A percentile compares a stretch with the other conserved stretches of the same genome.
Conservation (phyloP, 768 basidiomycete species). For the Calocybe gangraenosa region DNA sequence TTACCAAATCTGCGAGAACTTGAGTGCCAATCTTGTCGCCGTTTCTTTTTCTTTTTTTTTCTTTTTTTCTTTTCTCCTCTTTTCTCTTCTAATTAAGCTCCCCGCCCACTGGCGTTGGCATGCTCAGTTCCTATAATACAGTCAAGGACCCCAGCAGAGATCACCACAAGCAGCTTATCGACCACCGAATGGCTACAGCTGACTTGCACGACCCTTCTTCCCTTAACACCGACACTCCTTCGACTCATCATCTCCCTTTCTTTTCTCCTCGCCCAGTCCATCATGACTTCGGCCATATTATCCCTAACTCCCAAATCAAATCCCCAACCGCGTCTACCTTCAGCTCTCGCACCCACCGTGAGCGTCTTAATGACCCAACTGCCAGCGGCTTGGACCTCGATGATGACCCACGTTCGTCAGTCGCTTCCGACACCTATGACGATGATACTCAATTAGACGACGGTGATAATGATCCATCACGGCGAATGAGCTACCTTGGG, state of each 20-base stretch:
- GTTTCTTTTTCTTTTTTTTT: too few species aligned
- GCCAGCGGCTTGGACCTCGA: constrained; percentile 55
- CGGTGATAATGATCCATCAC: constrained; percentile 37
- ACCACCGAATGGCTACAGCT: constrained; percentile 46
- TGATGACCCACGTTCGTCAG: constrained; percentile 42
- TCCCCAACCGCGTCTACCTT: constrained; percentile 18
- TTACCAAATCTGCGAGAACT: too few species aligned
- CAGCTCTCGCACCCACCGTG: constrained; percentile 22
- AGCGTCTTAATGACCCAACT: constrained; percentile 41
- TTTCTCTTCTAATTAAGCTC: too few species aligned
- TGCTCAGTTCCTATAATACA: constrained; percentile 39
- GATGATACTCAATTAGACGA: constrained; percentile 33
- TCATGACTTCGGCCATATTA: constrained; percentile 26
- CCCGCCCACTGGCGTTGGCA: constrained; percentile 18
- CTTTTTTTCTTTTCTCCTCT: too few species aligned
- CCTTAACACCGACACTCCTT: constrained; percentile 63
- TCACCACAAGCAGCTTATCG: constrained; percentile 45
- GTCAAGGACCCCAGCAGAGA: constrained; percentile 31
- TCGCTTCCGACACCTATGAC: constrained; percentile 23
- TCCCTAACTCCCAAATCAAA: constrained; percentile 19
- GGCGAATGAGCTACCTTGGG: constrained; percentile 70
- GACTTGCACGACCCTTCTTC: constrained; percentile 47
- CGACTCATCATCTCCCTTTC: constrained; percentile 59
- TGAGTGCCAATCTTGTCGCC: too few species aligned
- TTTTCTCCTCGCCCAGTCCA: constrained; percentile 47